Conservation (phyloP, 257 asterid genomes). For the Oldenlandia corymbosa region DNA sequence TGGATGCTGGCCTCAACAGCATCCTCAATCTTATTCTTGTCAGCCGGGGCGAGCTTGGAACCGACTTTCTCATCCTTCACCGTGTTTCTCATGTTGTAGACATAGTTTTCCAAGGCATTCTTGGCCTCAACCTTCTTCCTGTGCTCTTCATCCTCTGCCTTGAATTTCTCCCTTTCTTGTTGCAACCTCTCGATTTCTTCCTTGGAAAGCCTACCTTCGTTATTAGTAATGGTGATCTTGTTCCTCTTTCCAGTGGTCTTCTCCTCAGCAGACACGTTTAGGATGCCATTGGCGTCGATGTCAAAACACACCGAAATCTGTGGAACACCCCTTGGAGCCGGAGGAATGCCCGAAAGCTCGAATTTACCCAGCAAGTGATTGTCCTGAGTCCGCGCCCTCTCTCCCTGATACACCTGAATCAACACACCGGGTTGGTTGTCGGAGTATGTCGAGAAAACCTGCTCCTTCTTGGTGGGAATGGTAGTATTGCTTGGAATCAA, state of each 20-base stretch:
- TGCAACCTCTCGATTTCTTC: constrained; percentile 65
- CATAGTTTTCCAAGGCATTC: constrained; percentile 53
- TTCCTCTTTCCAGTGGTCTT: constrained; percentile 66
- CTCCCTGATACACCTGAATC: constrained; percentile 61
- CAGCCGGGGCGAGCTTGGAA: no score
- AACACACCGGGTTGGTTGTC: constrained; percentile 61
- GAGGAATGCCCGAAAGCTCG: constrained; percentile 53
- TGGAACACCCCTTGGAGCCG: constrained; percentile 61
- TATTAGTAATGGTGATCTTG: constrained; percentile 67
- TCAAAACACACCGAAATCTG: no score
- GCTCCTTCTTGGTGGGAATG: no score
- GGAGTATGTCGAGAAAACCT: no score
- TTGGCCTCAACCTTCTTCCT: no score
- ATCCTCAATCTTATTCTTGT: constrained; percentile 17
- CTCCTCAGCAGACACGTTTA: constrained; percentile 67
- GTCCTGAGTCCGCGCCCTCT: constrained; percentile 49
- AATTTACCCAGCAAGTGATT: constrained; percentile 54
- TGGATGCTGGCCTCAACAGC: constrained; percentile 15
- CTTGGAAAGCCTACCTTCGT: constrained; percentile 64
- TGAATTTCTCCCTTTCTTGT: constrained; percentile 63
- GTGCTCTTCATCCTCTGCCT: constrained; percentile 58
- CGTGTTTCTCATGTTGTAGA: constrained; percentile 64
- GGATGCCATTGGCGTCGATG: no score
- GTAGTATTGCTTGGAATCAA: no score
- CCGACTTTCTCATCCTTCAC: constrained; percentile 30